Base-by-base conservation (phyloP, 2,329 filamentous ascomycete species). In the Claviceps africana region DNA sequence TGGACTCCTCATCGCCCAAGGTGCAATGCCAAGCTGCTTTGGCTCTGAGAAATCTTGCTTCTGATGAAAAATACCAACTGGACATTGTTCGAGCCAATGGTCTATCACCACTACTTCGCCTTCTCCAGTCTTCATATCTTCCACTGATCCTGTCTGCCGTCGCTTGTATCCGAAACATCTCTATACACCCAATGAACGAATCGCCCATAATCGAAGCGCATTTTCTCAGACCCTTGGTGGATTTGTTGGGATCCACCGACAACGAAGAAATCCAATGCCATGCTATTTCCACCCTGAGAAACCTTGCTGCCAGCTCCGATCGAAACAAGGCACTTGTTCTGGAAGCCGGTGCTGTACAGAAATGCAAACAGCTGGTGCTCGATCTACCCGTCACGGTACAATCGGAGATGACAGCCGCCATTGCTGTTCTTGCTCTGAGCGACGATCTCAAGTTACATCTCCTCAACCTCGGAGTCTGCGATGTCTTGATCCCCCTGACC, bases 241-340 rank as follows among this genome's bases (percentile, higher is more conserved):
- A 97, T 59, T 77, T 98, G 1, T 78, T 98, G 8, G 91, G 93
- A 50, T 94, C 89, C 10, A 96, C 90, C 0, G 91, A 97, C 61
- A 96, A 96, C 64, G 93, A 98, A 68, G 93, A 98, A 66, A 98
- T 98, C 50, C 93, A 98, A 66, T 98, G 93, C 65, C 93, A 98
- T 64, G 93, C 93, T 53, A 98, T 98, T 58, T 97, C 93, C 5
- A 98, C 93, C 0, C 77, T 98, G 48, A 83, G 93, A 57, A 98
- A 98, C 63, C 76, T 98, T 54, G 93, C 93, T 7, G 93, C 93
- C 52, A 97, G 90, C 70, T 97, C 91, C 8, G 93, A 98, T 66
- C 83, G 88, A 56, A 98, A 98, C 77, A 98, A 98, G 72, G 87
- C 94, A 54, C 77, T 98, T n/a, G 93, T 98, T 1, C 73, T 98